phyloP scores from a whole-genome alignment of 2,329 filamentous ascomycete species.

The Chaetomium sp. region DNA sequence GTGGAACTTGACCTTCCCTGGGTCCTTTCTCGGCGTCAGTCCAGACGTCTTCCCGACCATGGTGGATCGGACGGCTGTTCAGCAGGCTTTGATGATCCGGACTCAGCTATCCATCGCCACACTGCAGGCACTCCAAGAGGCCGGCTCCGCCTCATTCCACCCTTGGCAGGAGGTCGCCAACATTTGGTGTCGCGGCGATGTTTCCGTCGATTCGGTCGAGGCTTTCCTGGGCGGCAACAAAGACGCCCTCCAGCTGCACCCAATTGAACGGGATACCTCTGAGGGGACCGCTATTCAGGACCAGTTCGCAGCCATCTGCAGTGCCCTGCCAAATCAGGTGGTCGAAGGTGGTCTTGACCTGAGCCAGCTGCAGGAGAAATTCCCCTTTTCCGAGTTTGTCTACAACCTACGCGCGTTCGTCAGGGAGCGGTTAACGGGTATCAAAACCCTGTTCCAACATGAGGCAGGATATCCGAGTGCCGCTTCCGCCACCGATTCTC shows the following conservation, averaged over 20 bases:
- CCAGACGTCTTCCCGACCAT: background rate
- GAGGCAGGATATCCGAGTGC: conserved; percentile 2
- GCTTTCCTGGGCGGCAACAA: conserved; percentile 11
- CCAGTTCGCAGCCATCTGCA: conserved; percentile 12
- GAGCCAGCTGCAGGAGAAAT: conserved; percentile 5
- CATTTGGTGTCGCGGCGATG: conserved; percentile 17
- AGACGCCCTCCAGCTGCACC: conserved; percentile 13
- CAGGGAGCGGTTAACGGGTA: conserved; percentile 5
- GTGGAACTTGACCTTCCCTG: conserved; percentile 15
- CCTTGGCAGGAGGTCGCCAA: conserved; percentile 11
- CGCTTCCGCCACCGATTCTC: conserved; percentile 14
- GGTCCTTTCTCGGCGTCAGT: conserved; percentile 7
- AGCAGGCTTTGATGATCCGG: conserved; percentile 19
- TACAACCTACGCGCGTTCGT: conserved; percentile 8
- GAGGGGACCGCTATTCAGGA: conserved; percentile 3
- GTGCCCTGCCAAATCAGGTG: conserved; percentile 5
- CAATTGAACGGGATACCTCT: background rate
- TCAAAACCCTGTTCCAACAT: conserved; percentile 7
- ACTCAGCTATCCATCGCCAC: conserved; percentile 18
- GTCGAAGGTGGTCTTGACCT: conserved; percentile 6
- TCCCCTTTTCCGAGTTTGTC: conserved; percentile 8
- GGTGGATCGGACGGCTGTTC: conserved; percentile 10
- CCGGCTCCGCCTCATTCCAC: conserved; percentile 7
- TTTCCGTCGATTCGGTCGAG: conserved; percentile 12
- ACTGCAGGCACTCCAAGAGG: conserved; percentile 8